Conservation (phyloP, 768 basidiomycete species). For the Hortiboletus campestris region DNA sequence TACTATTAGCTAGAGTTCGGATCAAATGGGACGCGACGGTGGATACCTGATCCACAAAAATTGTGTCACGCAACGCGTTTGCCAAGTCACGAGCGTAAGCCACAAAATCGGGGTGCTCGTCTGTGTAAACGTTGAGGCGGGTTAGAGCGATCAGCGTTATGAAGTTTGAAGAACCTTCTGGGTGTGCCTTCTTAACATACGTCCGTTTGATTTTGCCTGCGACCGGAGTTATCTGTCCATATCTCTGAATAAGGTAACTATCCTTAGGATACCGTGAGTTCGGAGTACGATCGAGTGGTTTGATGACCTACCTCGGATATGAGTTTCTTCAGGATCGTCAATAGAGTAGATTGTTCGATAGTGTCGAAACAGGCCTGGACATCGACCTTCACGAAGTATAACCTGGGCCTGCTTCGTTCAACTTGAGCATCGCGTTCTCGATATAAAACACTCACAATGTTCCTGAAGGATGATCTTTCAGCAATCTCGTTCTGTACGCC, state of each 20-base stretch:
- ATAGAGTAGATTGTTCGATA: constrained; percentile 83
- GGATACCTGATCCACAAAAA: constrained; percentile 82
- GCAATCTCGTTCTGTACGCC: constrained; percentile 57
- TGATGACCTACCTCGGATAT: constrained; percentile 59
- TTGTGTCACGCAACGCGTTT: constrained; percentile 55
- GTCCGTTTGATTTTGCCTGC: constrained; percentile 56
- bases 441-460: constrained; percentile 47
- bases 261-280: constrained; percentile 47
- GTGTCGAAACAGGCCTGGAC: constrained; percentile 97
- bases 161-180: constrained; percentile 49
- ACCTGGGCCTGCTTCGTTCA: constrained; percentile 57
- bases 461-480: constrained; percentile 37
- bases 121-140: constrained; percentile 37
- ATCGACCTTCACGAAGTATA: constrained; percentile 97
- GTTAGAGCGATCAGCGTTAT: background rate
- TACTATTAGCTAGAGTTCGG: background rate
- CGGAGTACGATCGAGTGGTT: background rate
- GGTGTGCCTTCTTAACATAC: constrained; percentile 60
- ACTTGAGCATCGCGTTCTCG: background rate
- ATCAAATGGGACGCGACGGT: background rate
- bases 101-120: constrained; percentile 74
- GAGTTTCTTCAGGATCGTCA: constrained; percentile 70
- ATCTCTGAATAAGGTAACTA: constrained; percentile 65
- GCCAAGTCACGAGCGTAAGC: constrained; percentile 70
- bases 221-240: constrained; percentile 60